Base-by-base conservation (phyloP, 208 protist genomes). In the Acanthamoeba triangularis region DNA sequence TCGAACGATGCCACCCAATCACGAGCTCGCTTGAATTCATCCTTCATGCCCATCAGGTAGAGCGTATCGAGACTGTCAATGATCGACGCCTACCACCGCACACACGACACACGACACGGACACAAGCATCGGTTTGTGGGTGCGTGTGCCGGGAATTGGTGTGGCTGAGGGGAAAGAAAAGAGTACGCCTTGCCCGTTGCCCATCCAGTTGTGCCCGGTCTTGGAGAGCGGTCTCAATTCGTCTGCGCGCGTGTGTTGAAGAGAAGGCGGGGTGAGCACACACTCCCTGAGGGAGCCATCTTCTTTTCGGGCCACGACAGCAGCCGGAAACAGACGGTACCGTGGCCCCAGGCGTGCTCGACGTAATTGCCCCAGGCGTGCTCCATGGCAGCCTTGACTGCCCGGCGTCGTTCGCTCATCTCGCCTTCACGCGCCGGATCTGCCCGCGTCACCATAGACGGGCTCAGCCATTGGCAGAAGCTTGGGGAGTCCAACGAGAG, bases 61-160 rank as follows among this genome's bases (percentile, higher is more conserved):
- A 99, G 96, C 35, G 98, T 99, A 95, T 98, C 97, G 14, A 99
- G 41, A 52, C 95, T 95, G 93, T 99, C 98, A 6, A 99, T 72
- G 44, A 99, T 97, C 1, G 98, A 99, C 0, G 97, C 63, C 59
- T 85, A 7, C 41, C 37, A 41, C 37, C 37, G 37, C 37, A 41
- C 37, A 41, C 37, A 41, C 37, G 37, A 41, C 37, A 41, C 37
- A 41, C 37, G 3, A 47, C 41, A 47, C 41, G 11, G 5, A 10
- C 3, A 74, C 0, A 14, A 52, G 3, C 30, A 33, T 2, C n/a
- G 13, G 35, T 78, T 6, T 23, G 52, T 56, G 52, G 13, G 52
- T 54, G 49, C 14, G 49, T 54, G 14, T 23, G 16, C 52, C 2
- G 52, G 52, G 11, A 56, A 2, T 11, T n/a, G 28, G 28, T n/a